phyloP scores from a whole-genome alignment of 169 alveolate genomes.

The Fabrea salina region DNA sequence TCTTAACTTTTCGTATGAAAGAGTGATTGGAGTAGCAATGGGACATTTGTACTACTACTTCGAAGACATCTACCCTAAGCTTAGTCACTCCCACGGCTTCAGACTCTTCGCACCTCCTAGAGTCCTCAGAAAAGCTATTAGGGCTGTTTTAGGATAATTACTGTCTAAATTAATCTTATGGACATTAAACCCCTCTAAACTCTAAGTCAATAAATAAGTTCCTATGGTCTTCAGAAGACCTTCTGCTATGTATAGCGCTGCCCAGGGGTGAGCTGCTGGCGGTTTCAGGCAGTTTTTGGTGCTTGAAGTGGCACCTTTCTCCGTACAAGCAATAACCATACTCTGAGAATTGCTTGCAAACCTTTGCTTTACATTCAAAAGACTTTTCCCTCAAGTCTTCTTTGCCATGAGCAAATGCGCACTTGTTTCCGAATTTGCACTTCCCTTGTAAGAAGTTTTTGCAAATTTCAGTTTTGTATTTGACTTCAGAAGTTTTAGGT shows the following conservation, averaged over 20 bases:
- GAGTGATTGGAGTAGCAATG: not conserved
- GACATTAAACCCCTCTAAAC: no score
- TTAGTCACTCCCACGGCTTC: not conserved
- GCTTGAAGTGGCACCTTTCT: conserved; percentile 41
- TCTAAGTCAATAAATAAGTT: not conserved
- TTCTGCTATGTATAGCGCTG: not conserved
- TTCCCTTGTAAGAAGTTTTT: conserved; percentile 42
- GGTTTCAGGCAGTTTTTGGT: not conserved
- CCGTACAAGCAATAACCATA: conserved; percentile 54
- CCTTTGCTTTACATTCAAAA: conserved; percentile 40
- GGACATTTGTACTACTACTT: conserved; percentile 31
- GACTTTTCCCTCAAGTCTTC: conserved; percentile 40
- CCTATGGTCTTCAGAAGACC: not conserved
- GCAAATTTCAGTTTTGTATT: conserved; percentile 56
- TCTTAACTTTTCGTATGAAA: not conserved
- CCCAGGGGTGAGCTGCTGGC: not conserved
- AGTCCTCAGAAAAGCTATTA: no score
- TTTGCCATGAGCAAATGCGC: conserved; percentile 59
- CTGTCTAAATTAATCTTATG: no score
- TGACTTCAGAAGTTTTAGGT: no score
- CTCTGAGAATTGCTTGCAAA: conserved; percentile 46
- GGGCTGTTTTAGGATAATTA: no score
- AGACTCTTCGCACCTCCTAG: not conserved
- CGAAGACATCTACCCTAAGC: conserved; percentile 15
- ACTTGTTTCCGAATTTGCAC: conserved; percentile 51